Base-by-base conservation (phyloP, 257 asterid species). In the Solanum pimpinellifolium region DNA sequence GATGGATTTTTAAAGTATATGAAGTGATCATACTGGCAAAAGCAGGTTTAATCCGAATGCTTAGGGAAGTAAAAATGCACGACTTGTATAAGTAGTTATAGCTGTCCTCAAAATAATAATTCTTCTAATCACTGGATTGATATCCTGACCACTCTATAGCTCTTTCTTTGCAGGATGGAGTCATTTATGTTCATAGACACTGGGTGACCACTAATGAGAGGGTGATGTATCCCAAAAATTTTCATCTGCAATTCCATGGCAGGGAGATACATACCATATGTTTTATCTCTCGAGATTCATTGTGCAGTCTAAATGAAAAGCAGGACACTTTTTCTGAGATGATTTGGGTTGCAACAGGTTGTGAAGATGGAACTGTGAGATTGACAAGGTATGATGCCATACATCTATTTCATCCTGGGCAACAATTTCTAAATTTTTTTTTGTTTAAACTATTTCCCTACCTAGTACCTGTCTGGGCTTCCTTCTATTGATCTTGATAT, bases 341-440 rank as follows among this genome's bases (percentile, higher is more conserved):
- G 86, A 87, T 92, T 88, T 94, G 98, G 98, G 89, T 97, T 86
- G 98, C 97, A 80, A 97, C 98, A 68, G 99, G 98, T 68, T 94
- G 98, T 92, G 99, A 97, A 92, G 99, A 97, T 93, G 99, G 99
- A 89, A 93, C 98, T 82, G 98, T 97, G 90, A 94, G 98, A 88
- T 87, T 97, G 94, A 95, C 98, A 86, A 93, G 98, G 99, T 97
- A 90, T 83, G 83, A 23, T 23, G 20, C 46, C 87, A 74, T 39
- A 15, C 21, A 49, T 86, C 25, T 86, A 23, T 12, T 44, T 72
- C 31, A 70, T 46, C 83, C 44, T 49, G 73, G 52, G 65, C 20
- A 16, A 25, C 39, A 5, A 5, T 72, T 49, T 25, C 29, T 15
- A 1, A 20, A 6, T 0, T 39, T 16, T 39, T 39, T 77, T 25